Evolutionary conservation across 2,329 filamentous ascomycete genomes (phyloP).

Genomic region (Paraconiothyrium sp.): DNA sequence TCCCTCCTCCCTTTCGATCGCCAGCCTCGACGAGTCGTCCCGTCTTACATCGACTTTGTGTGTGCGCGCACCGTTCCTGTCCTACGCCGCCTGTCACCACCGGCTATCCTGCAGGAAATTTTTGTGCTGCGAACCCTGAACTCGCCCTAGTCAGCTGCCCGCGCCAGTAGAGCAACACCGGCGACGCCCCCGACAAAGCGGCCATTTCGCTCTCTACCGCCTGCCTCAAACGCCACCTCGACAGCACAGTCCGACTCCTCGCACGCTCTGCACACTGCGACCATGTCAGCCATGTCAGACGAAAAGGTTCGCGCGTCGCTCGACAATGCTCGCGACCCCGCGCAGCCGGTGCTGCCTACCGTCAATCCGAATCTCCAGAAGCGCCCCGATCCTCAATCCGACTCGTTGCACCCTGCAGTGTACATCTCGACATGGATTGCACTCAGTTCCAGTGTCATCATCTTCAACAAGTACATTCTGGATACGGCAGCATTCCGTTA

Average conservation of each 20-base stretch:
- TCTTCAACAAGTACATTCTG: slow-evolving; percentile 99
- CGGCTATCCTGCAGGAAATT: slow-evolving; percentile 26
- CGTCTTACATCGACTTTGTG: slow-evolving; percentile 23
- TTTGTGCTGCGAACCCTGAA: slow-evolving; percentile 30
- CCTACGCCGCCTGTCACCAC: slow-evolving; percentile 36
- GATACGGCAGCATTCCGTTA: slow-evolving; percentile 84
- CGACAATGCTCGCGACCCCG: slow-evolving; percentile 72
- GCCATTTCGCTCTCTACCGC: slow-evolving; percentile 17
- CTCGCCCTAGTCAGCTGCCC: slow-evolving; percentile 35
- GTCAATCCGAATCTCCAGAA: slow-evolving; percentile 81
- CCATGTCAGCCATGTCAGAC: slow-evolving; percentile 72
- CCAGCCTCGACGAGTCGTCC: slow-evolving; percentile 16
- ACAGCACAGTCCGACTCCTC: slow-evolving; percentile 27
- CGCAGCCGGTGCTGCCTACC: slow-evolving; percentile 75
- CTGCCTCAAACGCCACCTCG: slow-evolving; percentile 19
- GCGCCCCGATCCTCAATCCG: slow-evolving; percentile 65
- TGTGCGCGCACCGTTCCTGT: slow-evolving; percentile 35
- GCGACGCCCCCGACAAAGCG: slow-evolving; percentile 28
- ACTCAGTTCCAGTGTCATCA: slow-evolving; percentile 90
- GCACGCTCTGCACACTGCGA: slow-evolving; percentile 32
- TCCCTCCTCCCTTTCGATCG: slow-evolving; percentile 33
- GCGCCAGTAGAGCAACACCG: slow-evolving; percentile 28
- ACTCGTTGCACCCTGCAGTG: slow-evolving; percentile 78
- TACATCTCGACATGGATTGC: slow-evolving; percentile 93
- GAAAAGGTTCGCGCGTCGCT: slow-evolving; percentile 86